Base-by-base conservation (phyloP, 495 filamentous ascomycete species). In the Hypomontagnella monticulosa region DNA sequence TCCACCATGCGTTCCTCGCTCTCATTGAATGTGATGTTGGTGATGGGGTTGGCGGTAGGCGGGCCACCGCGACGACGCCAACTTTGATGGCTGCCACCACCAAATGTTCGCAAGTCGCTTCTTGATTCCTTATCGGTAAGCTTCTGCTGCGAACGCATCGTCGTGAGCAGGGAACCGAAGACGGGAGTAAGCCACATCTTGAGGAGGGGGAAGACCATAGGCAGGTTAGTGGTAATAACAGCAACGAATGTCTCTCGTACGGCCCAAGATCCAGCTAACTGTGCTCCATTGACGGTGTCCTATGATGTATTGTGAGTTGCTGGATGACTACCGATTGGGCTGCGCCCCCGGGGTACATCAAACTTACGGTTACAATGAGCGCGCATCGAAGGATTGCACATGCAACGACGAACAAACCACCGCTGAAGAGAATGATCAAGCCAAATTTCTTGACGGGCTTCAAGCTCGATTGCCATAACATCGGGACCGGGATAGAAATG, bases 181-280 rank as follows among this genome's bases (percentile, higher is more conserved):
- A 77, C n/a, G 5, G 74, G 75, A 38, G 30, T 64, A 12, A 85
- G 69, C 79, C 79, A 83, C 6, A 57, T 52, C 49, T 78, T 75
- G 60, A 83, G 37, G 3, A 84, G 72, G 33, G 82, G 81, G 75
- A 84, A 84, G 10, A 85, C 66, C 79, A 84, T 82, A 3, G 82
- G 83, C 0, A 85, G 74, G 63, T 84, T 84, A 41, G 79, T 83
- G 0, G 79, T 84, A 14, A 84, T 62, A 4, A 83, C 79, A 10
- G 81, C 77, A 41, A 83, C 82, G 51, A 85, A 84, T 16, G 81
- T 79, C 53, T 84, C 83, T 4, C 83, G 78, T 0, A 80, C 81
- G 7, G 80, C 80, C 83, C 82, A 85, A 38, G 75, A 76, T 18
- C 78, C 78, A 10, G 80, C 79, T 1, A 78, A 67, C 36, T 80